Base-by-base conservation (phyloP, 441 rosid genomes). In the Cnidoscolus chayamansa region DNA sequence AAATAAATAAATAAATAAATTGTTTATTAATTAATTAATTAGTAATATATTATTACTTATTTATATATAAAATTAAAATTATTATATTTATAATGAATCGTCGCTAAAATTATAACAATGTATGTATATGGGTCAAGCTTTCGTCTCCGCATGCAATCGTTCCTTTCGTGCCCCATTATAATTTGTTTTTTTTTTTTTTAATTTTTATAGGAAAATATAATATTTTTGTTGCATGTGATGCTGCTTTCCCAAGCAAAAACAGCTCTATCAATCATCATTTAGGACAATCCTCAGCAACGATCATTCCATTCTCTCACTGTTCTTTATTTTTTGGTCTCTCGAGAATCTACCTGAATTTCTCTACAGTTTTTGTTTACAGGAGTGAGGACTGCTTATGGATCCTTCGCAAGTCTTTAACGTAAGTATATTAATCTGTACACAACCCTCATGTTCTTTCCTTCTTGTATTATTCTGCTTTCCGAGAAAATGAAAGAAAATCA, bases 231-330 rank as follows among this genome's bases (percentile, higher is more conserved):
- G 82, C 85, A 79, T 79, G 86, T 78, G 81, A 81, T 74, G 84
- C 80, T 81, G 86, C 72, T 68, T 59, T 79, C 77, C 77, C 63
- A 85, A 84, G 88, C 80, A 82, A 84, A 53, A 69, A 74, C 87
- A 81, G 83, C 85, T 85, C 87, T 67, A 45, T 35, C 63, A 77
- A 65, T 75, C 80, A 74, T 76, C 77, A 71, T 76, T 58, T 57
- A 12, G 40, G 12, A 63, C 30, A 67, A 49, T 68, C 67, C 31
- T 54, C 65, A 58, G 50, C 74, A n/a, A 47, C 64, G 48, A 63
- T 54, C 60, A 32, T 9, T 45, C 10, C 19, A 16, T 45, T 40
- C 17, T 32, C 4, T 30, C 45, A 19, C 55, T 62, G n/a, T 48
- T 15, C 40, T 10, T 10, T 13, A 0, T 31, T 45, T 55, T n/a